phyloP scores from a whole-genome alignment of 1,284 basidiomycete species.

The Limonomyces culmigenus region DNA sequence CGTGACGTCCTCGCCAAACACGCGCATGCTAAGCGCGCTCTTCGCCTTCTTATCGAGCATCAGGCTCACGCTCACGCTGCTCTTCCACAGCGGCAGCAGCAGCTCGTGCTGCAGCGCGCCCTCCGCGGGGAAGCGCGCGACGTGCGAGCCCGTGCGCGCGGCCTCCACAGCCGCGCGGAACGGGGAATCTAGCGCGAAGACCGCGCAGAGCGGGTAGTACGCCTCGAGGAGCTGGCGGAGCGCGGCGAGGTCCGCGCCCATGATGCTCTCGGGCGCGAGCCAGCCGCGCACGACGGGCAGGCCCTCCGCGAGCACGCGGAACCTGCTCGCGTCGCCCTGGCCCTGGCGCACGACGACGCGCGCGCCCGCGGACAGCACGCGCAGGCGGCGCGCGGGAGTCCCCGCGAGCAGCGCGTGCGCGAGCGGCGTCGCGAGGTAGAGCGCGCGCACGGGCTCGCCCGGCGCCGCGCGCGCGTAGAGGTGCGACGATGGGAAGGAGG shows the following conservation, averaged over 20 bases:
- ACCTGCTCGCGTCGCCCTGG: slow-evolving; percentile 34
- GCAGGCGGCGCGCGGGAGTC: slow-evolving; percentile 77
- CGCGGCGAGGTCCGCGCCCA: slow-evolving; percentile 39
- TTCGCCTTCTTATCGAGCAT: slow-evolving; percentile 95
- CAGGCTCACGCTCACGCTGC: slow-evolving; percentile 65
- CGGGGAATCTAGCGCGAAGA: too few relatives aligned
- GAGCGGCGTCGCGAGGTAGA: slow-evolving; percentile 82
- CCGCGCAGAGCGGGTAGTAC: slow-evolving; percentile 62
- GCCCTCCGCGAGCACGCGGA: slow-evolving; percentile 75
- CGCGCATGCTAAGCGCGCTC: slow-evolving; percentile 64
- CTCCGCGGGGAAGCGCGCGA: slow-evolving; percentile 39
- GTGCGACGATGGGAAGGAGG: slow-evolving; percentile 63
- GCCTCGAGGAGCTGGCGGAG: slow-evolving; percentile 54
- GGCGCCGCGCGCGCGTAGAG: slow-evolving; percentile 79
- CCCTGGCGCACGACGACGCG: slow-evolving; percentile 64
- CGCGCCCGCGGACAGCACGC: slow-evolving; percentile 83
- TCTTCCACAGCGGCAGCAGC: slow-evolving; percentile 82
- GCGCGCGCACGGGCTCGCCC: slow-evolving; percentile 63
- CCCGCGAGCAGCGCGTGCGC: slow-evolving; percentile 66
- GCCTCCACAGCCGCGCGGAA: too few relatives aligned
- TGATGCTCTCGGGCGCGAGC: slow-evolving; percentile 45
- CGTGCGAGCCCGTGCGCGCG: too few relatives aligned
- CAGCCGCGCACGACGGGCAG: slow-evolving; percentile 72
- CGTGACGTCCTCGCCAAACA: slow-evolving; percentile 68
- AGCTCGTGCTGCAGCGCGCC: slow-evolving; percentile 66